A percentile compares a stretch with the other conserved stretches of the same genome.
These are phyloP conservation scores for Cetraspora pellucida DNA, from an alignment of 192 early-diverging fungal genomes.

Conservation along the genomic window DNA sequence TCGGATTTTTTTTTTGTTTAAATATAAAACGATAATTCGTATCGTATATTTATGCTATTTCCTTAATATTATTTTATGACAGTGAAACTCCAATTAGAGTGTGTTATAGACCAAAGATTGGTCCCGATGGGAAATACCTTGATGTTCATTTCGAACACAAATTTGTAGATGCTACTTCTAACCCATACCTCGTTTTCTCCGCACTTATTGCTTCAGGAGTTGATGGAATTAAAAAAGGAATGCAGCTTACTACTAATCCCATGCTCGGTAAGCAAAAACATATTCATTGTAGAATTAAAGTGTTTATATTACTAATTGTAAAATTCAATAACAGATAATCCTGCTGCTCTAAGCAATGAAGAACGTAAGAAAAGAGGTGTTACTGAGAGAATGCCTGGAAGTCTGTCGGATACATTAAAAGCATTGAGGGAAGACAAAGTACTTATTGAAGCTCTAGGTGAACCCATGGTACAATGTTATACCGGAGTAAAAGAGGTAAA, in stretches of 20 bases:
- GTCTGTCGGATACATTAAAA: not conserved
- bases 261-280: too few relatives aligned
- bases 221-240: constrained; percentile 8
- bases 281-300: too few relatives aligned
- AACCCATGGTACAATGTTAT: not conserved
- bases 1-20: not conserved
- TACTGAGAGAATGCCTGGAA: not conserved
- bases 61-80: too few relatives aligned
- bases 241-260: not conserved
- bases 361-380: not conserved
- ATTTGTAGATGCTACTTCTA: constrained; percentile 11
- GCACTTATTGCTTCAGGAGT: not conserved
- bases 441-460: not conserved
- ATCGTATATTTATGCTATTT: too few relatives aligned
- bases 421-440: not conserved
- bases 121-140: too few relatives aligned
- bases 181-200: not conserved
- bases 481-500: constrained; percentile 10
- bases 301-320: too few relatives aligned
- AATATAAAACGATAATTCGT: not conserved
- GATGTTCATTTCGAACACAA: constrained; percentile 18
- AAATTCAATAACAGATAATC: not conserved
- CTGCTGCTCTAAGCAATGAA: not conserved
- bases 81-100: constrained; percentile 12
- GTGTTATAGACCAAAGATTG: not conserved